phyloP scores from a whole-genome alignment of 208 protist genomes.

The Leishmania lainsoni region DNA sequence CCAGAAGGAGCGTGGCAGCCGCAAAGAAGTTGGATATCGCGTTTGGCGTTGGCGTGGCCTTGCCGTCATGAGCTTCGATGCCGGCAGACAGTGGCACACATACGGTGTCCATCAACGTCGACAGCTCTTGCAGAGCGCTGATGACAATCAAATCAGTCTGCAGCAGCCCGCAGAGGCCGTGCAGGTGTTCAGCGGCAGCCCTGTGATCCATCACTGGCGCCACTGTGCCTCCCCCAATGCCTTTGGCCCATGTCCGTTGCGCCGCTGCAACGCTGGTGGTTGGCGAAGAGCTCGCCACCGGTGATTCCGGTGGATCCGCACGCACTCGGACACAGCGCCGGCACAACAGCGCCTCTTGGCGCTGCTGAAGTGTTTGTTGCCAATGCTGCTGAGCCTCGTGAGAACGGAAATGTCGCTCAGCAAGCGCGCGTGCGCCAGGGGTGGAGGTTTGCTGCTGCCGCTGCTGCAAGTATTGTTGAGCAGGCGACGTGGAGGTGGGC shows the following conservation, averaged over 20 bases:
- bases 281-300: too few relatives aligned
- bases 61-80: neutral
- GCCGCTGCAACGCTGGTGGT: neutral
- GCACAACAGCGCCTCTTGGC: slow-evolving; percentile 8
- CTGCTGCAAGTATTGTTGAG: neutral
- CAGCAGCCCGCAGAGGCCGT: slow-evolving; percentile 18
- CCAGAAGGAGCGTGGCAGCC: slow-evolving; percentile 17
- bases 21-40: neutral
- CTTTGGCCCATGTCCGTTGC: neutral
- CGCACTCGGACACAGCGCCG: slow-evolving; percentile 16
- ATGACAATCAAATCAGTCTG: slow-evolving; percentile 32
- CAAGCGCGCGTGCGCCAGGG: neutral
- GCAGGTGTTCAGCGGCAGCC: slow-evolving; percentile 24
- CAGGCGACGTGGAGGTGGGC: neutral
- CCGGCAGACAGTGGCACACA: neutral
- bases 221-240: neutral
- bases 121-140: slow-evolving; percentile 49
- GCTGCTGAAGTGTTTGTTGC: slow-evolving; percentile 10
- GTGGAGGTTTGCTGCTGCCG: neutral
- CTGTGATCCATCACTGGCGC: slow-evolving; percentile 19
- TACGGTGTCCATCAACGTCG: slow-evolving; percentile 3
- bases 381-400: slow-evolving; percentile 1
- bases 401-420: neutral
- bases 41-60: neutral
- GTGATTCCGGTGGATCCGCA: neutral